These are phyloP conservation scores for Hanseniaspora mollemarum DNA, from an alignment of 805 yeast species.

Conservation along the genomic window DNA sequence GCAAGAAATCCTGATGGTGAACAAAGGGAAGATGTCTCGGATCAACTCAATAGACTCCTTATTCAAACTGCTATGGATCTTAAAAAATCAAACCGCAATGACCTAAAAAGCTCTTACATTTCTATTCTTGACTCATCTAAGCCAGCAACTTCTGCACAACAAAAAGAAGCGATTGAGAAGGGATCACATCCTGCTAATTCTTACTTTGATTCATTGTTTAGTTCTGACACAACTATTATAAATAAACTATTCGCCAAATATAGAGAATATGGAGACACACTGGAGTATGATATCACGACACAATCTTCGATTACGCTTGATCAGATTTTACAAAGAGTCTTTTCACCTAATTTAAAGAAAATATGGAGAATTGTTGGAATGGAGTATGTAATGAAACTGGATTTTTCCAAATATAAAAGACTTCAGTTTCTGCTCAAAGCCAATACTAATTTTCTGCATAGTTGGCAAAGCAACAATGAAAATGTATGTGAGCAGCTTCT, in stretches of 20 bases:
- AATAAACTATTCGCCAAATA: slow-evolving; percentile 4
- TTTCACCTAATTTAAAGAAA: background rate
- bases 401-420: slow-evolving; percentile 9
- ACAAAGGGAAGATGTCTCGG: background rate
- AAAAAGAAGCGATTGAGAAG: background rate
- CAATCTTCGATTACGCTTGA: background rate
- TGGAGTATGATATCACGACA: background rate
- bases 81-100: background rate
- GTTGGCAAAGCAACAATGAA: slow-evolving; percentile 3
- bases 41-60: background rate
- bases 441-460: background rate
- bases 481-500: slow-evolving; percentile 2
- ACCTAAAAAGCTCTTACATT: background rate
- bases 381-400: background rate
- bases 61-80: slow-evolving; percentile 3
- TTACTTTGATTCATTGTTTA: background rate
- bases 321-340: background rate
- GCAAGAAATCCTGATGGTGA: background rate
- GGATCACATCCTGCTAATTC: background rate
- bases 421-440: background rate
- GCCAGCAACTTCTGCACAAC: background rate
- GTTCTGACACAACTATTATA: background rate
- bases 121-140: slow-evolving; percentile 2
- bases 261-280: background rate
- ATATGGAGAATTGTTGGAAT: slow-evolving; percentile 7